Evolutionary conservation across 2,329 filamentous ascomycete species (phyloP), one percentile per base, ranked within the genome.

Genomic region (Balansia obtecta): DNA sequence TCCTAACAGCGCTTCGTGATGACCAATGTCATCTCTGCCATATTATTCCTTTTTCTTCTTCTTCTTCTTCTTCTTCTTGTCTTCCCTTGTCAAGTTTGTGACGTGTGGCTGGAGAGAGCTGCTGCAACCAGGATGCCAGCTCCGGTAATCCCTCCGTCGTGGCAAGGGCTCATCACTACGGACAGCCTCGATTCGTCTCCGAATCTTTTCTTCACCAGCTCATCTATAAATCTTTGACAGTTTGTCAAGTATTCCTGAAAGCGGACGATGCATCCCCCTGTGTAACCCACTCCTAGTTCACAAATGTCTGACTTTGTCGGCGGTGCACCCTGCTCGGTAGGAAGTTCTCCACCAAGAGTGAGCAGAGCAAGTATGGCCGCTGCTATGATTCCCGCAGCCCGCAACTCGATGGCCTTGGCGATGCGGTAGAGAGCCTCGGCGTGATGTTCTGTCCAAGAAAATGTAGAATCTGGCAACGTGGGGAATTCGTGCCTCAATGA

Each of bases 241-340:
- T 85, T 83, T 43, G 71, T 67, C 41, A 86, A 71, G 65, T 87
- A 89, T 57, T 85, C 76, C 45, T 86, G 85, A 59, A 88, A 88
- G 59, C 86, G 80, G n/a, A 82, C 78, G 52, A 90, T 90, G 60
- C 86, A 88, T 7, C 85, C 84, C 33, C 86, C 86, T 0, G 86
- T 88, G 61, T 88, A 90, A 1, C 86, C 86, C 20, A 90, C 83
- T 1, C 87, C 81, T 32, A 91, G 64, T 57, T 87, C 82, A 53
- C 69, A 57, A 52, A 63, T 54, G 39, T 51, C 53, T n/a, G 46
- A 18, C 10, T 45, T 50, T 34, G 53, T 52, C 4, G 52, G 41
- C 11, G 38, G 27, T 7, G 49, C 51, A 13, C 56, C 53, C 12
- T 54, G 51, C 43, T 63, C 38, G 68, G 56, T 16, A 61, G 68